Percentiles rank a stretch among this genome's conserved stretches.
These are phyloP conservation scores for Gonapodya prolifera DNA, from an alignment of 192 early-diverging fungal genomes.

Conservation along the genomic window DNA sequence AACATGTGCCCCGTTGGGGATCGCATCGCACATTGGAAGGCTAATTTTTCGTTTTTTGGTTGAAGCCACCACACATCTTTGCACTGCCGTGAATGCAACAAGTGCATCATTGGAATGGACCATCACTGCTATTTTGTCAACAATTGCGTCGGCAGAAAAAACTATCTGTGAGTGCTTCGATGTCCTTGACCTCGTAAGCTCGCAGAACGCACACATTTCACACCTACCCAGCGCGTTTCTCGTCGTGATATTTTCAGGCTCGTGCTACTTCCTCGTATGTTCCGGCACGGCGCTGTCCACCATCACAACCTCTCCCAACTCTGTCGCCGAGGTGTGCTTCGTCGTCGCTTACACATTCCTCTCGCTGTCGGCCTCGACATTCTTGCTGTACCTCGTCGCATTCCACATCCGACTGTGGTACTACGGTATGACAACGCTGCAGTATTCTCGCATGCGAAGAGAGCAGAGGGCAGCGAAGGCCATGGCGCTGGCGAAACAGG, in stretches of 20 bases:
- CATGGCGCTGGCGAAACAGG: too few relatives aligned
- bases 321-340: conserved; percentile 3
- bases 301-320: background rate
- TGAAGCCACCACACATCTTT: conserved; percentile 16
- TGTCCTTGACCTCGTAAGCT: too few relatives aligned
- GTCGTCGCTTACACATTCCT: conserved; percentile 6
- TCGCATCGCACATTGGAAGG: too few relatives aligned
- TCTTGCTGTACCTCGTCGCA: conserved; percentile 18
- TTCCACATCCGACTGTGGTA: conserved; percentile 24
- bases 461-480: background rate
- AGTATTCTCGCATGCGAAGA: conserved; percentile 19
- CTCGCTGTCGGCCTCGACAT: conserved; percentile 8
- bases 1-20: too few relatives aligned
- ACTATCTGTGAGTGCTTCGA: conserved; percentile 22
- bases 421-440: conserved; percentile 26
- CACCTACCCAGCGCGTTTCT: background rate
- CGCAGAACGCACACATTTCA: too few relatives aligned
- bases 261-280: background rate
- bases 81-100: conserved; percentile 38
- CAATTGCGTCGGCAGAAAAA: conserved; percentile 29
- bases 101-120: conserved; percentile 30
- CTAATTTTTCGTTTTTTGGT: too few relatives aligned
- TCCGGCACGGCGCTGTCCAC: too few relatives aligned
- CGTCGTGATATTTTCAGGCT: background rate
- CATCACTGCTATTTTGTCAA: conserved; percentile 41